phyloP scores from a whole-genome alignment of 495 filamentous ascomycete genomes.

The Penicillium diatomitis region DNA sequence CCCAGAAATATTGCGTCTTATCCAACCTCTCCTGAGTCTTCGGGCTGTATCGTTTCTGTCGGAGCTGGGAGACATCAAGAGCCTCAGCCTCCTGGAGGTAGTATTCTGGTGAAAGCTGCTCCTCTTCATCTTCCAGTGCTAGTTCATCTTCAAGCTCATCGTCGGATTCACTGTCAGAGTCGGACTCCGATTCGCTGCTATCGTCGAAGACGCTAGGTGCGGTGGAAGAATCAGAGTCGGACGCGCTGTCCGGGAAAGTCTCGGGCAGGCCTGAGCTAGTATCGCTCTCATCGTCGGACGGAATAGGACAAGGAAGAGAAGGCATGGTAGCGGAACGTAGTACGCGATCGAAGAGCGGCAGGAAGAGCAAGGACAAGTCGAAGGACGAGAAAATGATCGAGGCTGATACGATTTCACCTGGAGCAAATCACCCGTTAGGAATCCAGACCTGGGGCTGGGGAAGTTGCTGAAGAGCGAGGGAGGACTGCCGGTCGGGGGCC shows the following conservation, averaged over 20 bases:
- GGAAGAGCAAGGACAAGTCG: slow-evolving; percentile 3
- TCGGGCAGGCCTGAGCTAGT: slow-evolving; percentile 4
- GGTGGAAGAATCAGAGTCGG: slow-evolving; percentile 6
- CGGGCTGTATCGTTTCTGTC: slow-evolving; percentile 24
- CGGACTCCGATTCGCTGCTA: slow-evolving; percentile 10
- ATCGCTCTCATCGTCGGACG: slow-evolving; percentile 6
- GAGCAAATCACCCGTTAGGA: slow-evolving; percentile 3
- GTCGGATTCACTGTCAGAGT: slow-evolving; percentile 10
- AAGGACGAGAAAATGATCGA: slow-evolving; percentile 3
- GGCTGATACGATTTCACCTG: slow-evolving; percentile 4
- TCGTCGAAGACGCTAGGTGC: slow-evolving; percentile 3
- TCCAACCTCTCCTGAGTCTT: slow-evolving; percentile 17
- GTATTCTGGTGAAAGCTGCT: slow-evolving; percentile 17
- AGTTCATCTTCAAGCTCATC: slow-evolving; percentile 16
- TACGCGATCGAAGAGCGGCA: slow-evolving; percentile 1
- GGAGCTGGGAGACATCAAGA: slow-evolving; percentile 23
- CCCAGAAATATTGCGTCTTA: slow-evolving; percentile 17
- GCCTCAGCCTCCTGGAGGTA: slow-evolving; percentile 20
- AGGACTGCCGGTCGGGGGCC: slow-evolving; percentile 1
- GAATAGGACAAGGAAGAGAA: slow-evolving; percentile 1
- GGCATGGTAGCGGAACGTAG: neutral
- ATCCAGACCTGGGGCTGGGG: slow-evolving; percentile 2
- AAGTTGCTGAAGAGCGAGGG: slow-evolving; percentile 4
- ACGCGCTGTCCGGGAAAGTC: slow-evolving; percentile 7
- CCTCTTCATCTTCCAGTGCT: slow-evolving; percentile 17